Evolutionary conservation across 805 yeast genomes (phyloP), one percentile per base, ranked within the genome.

Genomic region (Candida tallmaniae): DNA sequence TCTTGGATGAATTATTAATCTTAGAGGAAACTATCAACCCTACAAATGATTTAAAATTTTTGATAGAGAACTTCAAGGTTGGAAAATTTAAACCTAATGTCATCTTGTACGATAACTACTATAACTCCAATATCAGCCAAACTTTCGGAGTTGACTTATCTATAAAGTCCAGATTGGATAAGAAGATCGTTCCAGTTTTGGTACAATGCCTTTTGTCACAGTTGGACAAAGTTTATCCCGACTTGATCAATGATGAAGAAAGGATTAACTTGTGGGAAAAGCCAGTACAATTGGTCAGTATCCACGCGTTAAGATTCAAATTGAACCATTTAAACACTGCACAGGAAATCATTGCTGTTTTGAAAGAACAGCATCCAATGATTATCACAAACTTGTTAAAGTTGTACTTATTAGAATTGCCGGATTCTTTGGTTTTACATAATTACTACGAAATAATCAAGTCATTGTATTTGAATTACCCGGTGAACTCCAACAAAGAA

Each of bases 81-180:
- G 96, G 96, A 0, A 66, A 71, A 27, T 86, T 83, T 57, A 65
- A 73, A 31, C 95, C 96, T 11, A 73, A 70, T 32, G 89, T 81
- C 6, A 65, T 74, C 0, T 68, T 83, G 11, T 86, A 85, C 56
- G 94, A 85, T 51, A 84, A 83, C 54, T 86, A 85, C 60, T 83
- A 83, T 56, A 76, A 79, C 42, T 73, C 84, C 5, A 75, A 78
- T 29, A 71, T 78, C 29, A 61, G 56, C 31, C 90, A 83, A 53
- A 79, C 80, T 6, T 86, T 86, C 60, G 96, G 96, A 9, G 81
- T 83, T 30, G 89, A 80, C 42, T 58, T 86, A 31, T 83, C 78
- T 36, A 73, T 80, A 16, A 73, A 85, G 34, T 75, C 88, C 34
- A 68, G 89, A 27, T 67, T 78, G 34, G 95, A 85, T 49, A 70